Evolutionary conservation across 208 protist species (phyloP).

Genomic region (Trypanosoma caninum): DNA sequence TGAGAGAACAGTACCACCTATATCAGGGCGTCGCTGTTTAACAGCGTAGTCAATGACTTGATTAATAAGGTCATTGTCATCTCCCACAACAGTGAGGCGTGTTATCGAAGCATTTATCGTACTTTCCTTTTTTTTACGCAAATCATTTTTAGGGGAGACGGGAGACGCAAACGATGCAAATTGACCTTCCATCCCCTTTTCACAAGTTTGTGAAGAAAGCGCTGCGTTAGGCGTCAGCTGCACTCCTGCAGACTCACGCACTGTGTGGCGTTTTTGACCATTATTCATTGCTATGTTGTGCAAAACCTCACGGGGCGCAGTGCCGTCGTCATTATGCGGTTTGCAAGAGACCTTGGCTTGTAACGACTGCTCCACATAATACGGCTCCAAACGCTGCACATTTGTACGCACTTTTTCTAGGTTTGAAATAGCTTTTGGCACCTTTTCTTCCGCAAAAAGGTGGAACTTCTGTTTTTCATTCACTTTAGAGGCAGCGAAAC

Average conservation of each 20-base stretch:
- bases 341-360: conserved; percentile 18
- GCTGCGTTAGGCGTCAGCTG: conserved; percentile 8
- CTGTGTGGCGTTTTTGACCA: neutral
- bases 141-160: neutral
- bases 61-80: conserved; percentile 20
- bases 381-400: conserved; percentile 14
- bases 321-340: neutral
- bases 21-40: neutral
- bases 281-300: neutral
- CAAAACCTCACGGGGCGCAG: conserved; percentile 1
- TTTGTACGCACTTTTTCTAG: conserved; percentile 4
- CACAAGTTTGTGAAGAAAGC: neutral
- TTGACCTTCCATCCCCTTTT: neutral
- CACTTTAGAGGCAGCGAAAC: conserved; percentile 9
- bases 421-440: neutral
- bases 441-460: neutral
- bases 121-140: neutral
- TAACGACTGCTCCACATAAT: conserved; percentile 19
- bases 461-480: neutral
- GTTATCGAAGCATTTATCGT: conserved; percentile 6
- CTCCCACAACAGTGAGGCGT: conserved; percentile 12
- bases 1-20: neutral
- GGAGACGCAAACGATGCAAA: neutral
- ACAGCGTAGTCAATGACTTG: conserved; percentile 21
- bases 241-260: neutral